These are phyloP conservation scores for Diutina ranongensis DNA, from an alignment of 1,139 yeast species.

Conservation along the genomic window DNA sequence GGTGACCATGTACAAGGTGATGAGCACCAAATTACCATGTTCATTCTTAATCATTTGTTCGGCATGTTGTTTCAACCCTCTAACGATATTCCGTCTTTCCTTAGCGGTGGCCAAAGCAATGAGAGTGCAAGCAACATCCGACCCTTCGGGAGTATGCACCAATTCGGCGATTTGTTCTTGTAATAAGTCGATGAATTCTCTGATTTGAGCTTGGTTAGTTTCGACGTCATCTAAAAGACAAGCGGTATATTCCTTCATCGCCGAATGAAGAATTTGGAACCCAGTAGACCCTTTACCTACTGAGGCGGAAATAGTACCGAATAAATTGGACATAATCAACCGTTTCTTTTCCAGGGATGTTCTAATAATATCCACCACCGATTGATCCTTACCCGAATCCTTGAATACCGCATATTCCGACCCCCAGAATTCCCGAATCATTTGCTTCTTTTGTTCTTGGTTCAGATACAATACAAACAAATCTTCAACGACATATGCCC, in stretches of 20 bases:
- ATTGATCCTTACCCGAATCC: conserved; percentile 55
- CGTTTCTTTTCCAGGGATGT: conserved; percentile 78
- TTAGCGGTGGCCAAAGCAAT: conserved; percentile 83
- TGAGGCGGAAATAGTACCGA: conserved; percentile 78
- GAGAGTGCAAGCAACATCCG: conserved; percentile 80
- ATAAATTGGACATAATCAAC: conserved; percentile 63
- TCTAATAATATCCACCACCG: conserved; percentile 53
- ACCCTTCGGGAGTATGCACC: conserved; percentile 91
- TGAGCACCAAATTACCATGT: conserved; percentile 73
- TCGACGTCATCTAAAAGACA: conserved; percentile 45
- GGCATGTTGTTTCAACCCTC: conserved; percentile 62
- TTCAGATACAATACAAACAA: conserved; percentile 77
- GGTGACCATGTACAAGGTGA: conserved; percentile 71
- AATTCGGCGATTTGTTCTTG: conserved; percentile 88
- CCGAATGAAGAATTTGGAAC: conserved; percentile 91
- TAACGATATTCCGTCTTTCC: conserved; percentile 75
- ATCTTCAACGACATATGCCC: conserved; percentile 98
- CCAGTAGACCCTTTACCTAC: conserved; percentile 95
- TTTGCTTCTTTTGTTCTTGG: conserved; percentile 75
- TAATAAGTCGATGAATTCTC: conserved; percentile 74
- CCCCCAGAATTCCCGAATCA: conserved; percentile 95
- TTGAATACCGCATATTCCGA: conserved; percentile 89
- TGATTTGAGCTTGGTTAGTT: conserved; percentile 45
- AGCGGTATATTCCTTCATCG: conserved; percentile 78
- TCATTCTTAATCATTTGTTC: conserved; percentile 71